These are phyloP conservation scores for Candida sanyiensis DNA, from an alignment of 805 yeast species.

Conservation along the genomic window DNA sequence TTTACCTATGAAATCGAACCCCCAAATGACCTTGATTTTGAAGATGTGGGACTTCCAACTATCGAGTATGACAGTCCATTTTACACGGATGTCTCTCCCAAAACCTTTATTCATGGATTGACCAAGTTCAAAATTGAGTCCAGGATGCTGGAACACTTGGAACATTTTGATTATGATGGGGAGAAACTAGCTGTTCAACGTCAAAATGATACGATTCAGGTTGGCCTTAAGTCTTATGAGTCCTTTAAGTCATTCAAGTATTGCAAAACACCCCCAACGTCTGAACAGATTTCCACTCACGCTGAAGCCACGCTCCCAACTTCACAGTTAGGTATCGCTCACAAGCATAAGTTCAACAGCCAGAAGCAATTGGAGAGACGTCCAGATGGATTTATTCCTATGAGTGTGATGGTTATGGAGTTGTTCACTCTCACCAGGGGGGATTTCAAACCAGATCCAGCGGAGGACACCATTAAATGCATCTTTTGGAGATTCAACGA, in stretches of 20 bases:
- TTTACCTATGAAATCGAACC: slow-evolving; percentile 12
- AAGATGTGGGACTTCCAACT: slow-evolving; percentile 41
- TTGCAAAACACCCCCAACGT: slow-evolving; percentile 43
- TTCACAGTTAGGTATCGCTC: slow-evolving; percentile 50
- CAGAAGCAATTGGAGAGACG: slow-evolving; percentile 29
- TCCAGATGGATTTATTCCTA: slow-evolving; percentile 37
- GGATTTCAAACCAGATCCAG: slow-evolving; percentile 57
- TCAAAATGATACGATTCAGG: too few species aligned
- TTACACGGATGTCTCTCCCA: slow-evolving; percentile 45
- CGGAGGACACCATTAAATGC: slow-evolving; percentile 47
- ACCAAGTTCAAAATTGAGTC: slow-evolving; percentile 47
- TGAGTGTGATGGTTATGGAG: slow-evolving; percentile 63
- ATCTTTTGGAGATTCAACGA: slow-evolving; percentile 62
- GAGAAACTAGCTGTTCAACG: slow-evolving; percentile 5
- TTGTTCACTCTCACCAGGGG: slow-evolving; percentile 55
- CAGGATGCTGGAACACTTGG: slow-evolving; percentile 29
- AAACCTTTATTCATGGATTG: slow-evolving; percentile 64
- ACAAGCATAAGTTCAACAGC: slow-evolving; percentile 36
- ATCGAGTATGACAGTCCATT: slow-evolving; percentile 58
- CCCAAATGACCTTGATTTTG: slow-evolving; percentile 35
- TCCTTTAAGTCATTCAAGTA: slow-evolving; percentile 40
- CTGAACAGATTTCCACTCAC: slow-evolving; percentile 25
- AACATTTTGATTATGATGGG: slow-evolving; percentile 24
- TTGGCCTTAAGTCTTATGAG: neutral
- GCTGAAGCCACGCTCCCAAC: slow-evolving; percentile 12